Evolutionary conservation across 2,329 filamentous ascomycete genomes (phyloP).

Genomic region (Nothophaeocryptopus gaeumannii): DNA sequence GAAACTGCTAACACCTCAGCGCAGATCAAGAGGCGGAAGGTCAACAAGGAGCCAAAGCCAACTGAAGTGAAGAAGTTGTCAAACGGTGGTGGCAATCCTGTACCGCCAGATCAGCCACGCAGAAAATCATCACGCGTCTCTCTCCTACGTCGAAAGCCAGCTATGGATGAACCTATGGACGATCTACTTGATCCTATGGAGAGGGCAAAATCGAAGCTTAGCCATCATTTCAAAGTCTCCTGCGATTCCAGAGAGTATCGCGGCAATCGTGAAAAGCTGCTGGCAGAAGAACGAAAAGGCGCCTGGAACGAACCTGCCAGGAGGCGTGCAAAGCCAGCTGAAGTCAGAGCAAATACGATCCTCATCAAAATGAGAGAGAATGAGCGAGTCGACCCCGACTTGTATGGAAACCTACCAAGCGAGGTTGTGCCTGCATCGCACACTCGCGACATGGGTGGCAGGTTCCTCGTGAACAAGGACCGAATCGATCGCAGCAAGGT

Average conservation of each 20-base stretch:
- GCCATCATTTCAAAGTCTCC: slow-evolving; percentile 3
- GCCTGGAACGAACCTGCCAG: slow-evolving; percentile 40
- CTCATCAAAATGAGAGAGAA: slow-evolving; percentile 41
- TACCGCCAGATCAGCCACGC: not conserved
- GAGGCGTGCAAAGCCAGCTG: slow-evolving; percentile 24
- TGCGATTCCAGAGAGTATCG: slow-evolving; percentile 23
- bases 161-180: not conserved
- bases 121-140: slow-evolving; percentile 12
- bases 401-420: slow-evolving; percentile 44
- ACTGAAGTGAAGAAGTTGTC: not conserved
- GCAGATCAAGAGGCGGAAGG: slow-evolving; percentile 5
- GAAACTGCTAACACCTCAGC: too few species aligned
- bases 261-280: slow-evolving; percentile 26
- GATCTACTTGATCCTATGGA: not conserved
- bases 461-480: slow-evolving; percentile 45
- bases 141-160: slow-evolving; percentile 1
- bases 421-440: slow-evolving; percentile 40
- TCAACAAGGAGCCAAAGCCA: not conserved
- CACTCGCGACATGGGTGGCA: slow-evolving; percentile 48
- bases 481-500: slow-evolving; percentile 54
- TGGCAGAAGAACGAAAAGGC: slow-evolving; percentile 31
- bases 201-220: not conserved
- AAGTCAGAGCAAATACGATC: slow-evolving; percentile 37
- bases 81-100: not conserved
- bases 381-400: slow-evolving; percentile 37